Base-by-base conservation (phyloP, 2,329 filamentous ascomycete genomes). In the Fusarium mangiferae region DNA sequence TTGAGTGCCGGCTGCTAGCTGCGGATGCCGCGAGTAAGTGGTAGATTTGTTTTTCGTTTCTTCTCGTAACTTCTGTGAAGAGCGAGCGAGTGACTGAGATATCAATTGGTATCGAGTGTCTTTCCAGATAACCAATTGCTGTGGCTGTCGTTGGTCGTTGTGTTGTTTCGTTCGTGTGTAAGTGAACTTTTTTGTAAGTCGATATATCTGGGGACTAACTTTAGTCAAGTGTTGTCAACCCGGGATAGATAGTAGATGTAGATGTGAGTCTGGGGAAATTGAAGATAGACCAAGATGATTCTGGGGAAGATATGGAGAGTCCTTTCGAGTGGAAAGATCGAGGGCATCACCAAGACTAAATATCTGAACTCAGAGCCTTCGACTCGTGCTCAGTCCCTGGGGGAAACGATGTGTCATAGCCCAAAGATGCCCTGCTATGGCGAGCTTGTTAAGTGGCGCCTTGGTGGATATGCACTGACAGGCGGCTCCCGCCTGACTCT, bases 351-450 rank as follows among this genome's bases (percentile, higher is more conserved):
- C 70, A 72, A 66, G 75, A 78, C 75, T 76, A 77, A 78, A 78
- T 74, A 75, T 74, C 72, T 75, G 56, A 56, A 59, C 58, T 62
- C 62, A 70, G 58, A 71, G 38, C 58, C 65, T 67, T 66, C 64
- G 52, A 75, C 63, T 66, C 48, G 61, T 66, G 63, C 57, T 67
- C 65, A 68, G 75, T 68, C 65, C 70, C 62, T 65, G 55, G 68
- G 62, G 68, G 67, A 76, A 75, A 75, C 72, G 69, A 78, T 78
- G 76, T 78, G 76, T 78, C 76, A 78, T 78, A 77, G 76, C 74
- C 48, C 73, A 64, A 62, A 68, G 61, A 30, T 68, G 75, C 69
- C 75, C 65, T 78, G 74, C 64, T 63, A 77, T 78, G 76, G 73
- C 57, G 75, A 78, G 75, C 75, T 78, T 77, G 76, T 78, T 70